These are phyloP conservation scores for Colletotrichum tamarilloi DNA, from an alignment of 2,329 filamentous ascomycete species.

Conservation along the genomic window DNA sequence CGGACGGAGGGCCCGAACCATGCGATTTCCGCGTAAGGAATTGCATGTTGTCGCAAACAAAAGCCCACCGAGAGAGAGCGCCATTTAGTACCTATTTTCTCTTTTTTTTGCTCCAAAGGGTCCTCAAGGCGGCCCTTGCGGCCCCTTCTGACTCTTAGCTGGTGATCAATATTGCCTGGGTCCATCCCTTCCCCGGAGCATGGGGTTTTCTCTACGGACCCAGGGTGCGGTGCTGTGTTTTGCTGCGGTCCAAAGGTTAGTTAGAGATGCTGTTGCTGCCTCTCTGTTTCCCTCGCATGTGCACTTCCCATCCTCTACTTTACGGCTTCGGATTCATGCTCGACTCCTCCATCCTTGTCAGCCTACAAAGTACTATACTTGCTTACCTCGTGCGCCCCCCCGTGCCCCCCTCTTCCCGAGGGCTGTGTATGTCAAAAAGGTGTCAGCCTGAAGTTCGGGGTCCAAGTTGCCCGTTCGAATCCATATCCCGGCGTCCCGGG, in stretches of 20 bases:
- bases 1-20: conserved; percentile 30
- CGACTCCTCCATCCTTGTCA: not conserved
- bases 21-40: not conserved
- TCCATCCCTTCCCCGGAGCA: not conserved
- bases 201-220: not conserved
- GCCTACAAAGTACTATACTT: not conserved
- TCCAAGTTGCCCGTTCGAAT: conserved; percentile 2
- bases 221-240: too few relatives aligned
- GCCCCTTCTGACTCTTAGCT: not conserved
- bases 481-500: conserved; percentile 20
- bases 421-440: conserved; percentile 23
- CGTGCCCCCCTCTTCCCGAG: conserved; percentile 12
- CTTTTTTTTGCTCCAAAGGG: not conserved
- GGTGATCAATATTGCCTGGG: conserved; percentile 4
- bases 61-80: too few relatives aligned
- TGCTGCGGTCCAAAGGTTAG: not conserved
- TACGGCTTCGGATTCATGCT: not conserved
- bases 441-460: conserved; percentile 7
- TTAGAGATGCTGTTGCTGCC: not conserved
- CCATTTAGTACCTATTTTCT: not conserved
- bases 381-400: not conserved
- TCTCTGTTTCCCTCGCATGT: not conserved
- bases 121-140: not conserved
- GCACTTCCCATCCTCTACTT: conserved; percentile 7
- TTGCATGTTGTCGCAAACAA: conserved; percentile 7